phyloP scores from a whole-genome alignment of 768 basidiomycete species.

The Mycena sanguinolenta region DNA sequence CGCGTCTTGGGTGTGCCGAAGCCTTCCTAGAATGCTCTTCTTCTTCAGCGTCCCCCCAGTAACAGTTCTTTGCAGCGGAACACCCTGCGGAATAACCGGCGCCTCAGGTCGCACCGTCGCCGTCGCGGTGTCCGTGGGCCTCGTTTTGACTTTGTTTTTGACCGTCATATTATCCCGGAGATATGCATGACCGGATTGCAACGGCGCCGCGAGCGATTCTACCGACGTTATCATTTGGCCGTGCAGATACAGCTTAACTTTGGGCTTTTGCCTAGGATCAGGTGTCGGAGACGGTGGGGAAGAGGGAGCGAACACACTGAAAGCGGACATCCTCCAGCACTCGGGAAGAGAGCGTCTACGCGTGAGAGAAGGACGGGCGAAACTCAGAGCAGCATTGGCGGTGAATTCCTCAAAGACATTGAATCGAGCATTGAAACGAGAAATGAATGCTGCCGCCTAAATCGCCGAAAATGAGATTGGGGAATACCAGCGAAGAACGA shows the following conservation, averaged over 20 bases:
- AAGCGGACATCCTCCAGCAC: conserved; percentile 25
- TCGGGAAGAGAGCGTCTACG: conserved; percentile 27
- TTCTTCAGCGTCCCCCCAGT: conserved; percentile 23
- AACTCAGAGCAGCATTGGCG: not conserved
- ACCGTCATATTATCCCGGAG: conserved; percentile 1
- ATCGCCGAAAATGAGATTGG: not conserved
- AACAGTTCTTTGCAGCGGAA: conserved; percentile 13
- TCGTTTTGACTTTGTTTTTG: conserved; percentile 23
- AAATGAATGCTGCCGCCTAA: conserved; percentile 4
- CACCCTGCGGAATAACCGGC: not conserved
- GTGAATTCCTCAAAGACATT: not conserved
- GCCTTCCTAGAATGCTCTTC: not conserved
- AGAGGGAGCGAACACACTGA: conserved; percentile 14
- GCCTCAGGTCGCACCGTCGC: not conserved
- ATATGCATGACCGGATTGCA: conserved; percentile 26
- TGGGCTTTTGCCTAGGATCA: conserved; percentile 8
- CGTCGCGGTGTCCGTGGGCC: not conserved
- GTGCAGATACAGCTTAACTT: conserved; percentile 11
- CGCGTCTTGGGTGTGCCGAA: not conserved
- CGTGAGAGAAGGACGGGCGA: conserved; percentile 3
- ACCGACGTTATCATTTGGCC: conserved; percentile 14
- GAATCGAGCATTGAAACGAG: not conserved
- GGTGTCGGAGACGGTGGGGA: conserved; percentile 20
- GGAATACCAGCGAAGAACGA: not conserved
- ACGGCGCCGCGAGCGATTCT: conserved; percentile 24